A percentile compares a stretch with the other conserved stretches of the same genome.
Evolutionary conservation across 202 grass and related monocot genomes (phyloP).

Genomic region (Setaria viridis): DNA sequence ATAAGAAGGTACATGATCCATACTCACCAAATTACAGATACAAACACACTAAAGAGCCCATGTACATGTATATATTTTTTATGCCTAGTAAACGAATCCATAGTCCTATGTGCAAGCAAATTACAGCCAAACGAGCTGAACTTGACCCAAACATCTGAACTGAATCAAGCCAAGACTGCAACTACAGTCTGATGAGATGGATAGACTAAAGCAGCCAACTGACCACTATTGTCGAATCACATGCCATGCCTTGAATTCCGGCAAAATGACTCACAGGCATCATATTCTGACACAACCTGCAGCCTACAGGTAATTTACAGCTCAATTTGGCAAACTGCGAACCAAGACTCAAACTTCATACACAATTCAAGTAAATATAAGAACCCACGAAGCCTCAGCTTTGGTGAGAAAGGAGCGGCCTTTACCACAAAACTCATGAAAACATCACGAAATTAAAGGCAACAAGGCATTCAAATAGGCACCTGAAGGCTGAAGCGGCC

Average conservation of each 20-base stretch:
- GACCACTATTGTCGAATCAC: background rate
- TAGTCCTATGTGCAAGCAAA: background rate
- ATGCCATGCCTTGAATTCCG: background rate
- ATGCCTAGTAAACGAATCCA: background rate
- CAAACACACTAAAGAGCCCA: background rate
- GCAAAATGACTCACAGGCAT: conserved; percentile 3
- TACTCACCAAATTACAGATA: background rate
- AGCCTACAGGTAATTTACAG: background rate
- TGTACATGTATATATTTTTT: background rate
- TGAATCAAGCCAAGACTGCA: background rate
- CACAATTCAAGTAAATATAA: background rate
- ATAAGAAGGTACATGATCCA: background rate
- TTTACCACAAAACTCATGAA: conserved; percentile 9
- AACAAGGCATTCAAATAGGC: conserved; percentile 22
- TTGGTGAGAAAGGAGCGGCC: conserved; percentile 5
- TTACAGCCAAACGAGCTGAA: background rate
- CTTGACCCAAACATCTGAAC: background rate
- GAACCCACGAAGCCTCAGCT: background rate
- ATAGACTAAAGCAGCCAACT: background rate
- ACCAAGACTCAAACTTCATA: background rate
- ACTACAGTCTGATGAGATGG: background rate
- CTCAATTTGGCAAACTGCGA: background rate
- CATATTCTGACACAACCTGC: background rate
- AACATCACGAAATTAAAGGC: conserved; percentile 24
- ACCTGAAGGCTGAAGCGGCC: conserved; percentile 47